A percentile compares a stretch with the other conserved stretches of the same genome.
These are phyloP conservation scores for Poteriospumella lacustris DNA, from an alignment of 108 stramenopile genomes.

Conservation along the genomic window DNA sequence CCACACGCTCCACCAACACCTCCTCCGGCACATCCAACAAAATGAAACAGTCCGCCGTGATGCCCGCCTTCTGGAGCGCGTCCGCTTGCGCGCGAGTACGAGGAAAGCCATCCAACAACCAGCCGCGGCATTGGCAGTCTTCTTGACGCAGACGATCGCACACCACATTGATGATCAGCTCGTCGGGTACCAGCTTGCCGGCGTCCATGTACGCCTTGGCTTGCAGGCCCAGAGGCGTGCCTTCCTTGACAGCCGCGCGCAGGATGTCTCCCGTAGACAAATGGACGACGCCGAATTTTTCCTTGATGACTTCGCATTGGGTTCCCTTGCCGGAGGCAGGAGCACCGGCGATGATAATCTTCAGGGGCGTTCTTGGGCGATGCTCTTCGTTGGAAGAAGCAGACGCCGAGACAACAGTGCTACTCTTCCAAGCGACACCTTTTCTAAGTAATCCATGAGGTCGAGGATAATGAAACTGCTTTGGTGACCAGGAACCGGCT, in stretches of 20 bases:
- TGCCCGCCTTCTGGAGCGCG: constrained; percentile 68
- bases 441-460: not conserved
- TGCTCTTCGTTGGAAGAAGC: not conserved
- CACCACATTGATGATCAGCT: constrained; percentile 82
- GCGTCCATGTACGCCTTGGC: constrained; percentile 82
- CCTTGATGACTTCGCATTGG: constrained; percentile 69
- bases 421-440: not conserved
- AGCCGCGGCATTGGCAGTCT: constrained; percentile 77
- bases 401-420: not conserved
- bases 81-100: constrained; percentile 78
- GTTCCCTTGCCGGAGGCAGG: constrained; percentile 93
- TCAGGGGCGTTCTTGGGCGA: constrained; percentile 1
- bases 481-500: too few species aligned
- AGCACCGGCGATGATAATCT: constrained; percentile 82
- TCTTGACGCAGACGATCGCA: constrained; percentile 70
- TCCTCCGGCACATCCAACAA: constrained; percentile 87
- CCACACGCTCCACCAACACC: constrained; percentile 83
- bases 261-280: constrained; percentile 81
- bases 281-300: constrained; percentile 68
- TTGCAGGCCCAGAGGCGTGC: constrained; percentile 56
- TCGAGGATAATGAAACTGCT: too few species aligned
- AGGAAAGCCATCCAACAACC: constrained; percentile 96
- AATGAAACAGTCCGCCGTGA: constrained; percentile 77
- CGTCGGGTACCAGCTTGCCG: constrained; percentile 90
- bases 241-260: constrained; percentile 42